A percentile compares a stretch with the other conserved stretches of the same genome.
Evolutionary conservation across 495 filamentous ascomycete genomes (phyloP).

Genomic region (Xylaria intraflava): DNA sequence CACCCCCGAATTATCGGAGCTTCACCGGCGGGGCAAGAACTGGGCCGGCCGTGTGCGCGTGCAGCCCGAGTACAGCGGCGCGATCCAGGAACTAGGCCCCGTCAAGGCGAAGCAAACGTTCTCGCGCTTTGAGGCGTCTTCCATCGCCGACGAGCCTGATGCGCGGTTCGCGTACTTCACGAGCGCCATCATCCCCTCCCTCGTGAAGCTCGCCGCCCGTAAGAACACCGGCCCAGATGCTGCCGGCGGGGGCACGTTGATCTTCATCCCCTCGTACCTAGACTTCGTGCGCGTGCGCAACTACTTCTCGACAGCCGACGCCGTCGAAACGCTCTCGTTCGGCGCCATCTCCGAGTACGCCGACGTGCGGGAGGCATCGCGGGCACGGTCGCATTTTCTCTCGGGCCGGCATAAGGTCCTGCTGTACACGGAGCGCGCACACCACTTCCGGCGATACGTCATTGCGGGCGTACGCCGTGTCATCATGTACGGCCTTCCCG

Average conservation of each 20-base stretch:
- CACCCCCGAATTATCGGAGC: slow-evolving; percentile 78
- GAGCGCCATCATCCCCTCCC: slow-evolving; percentile 64
- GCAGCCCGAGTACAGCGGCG: slow-evolving; percentile 57
- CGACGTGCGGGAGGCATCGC: slow-evolving; percentile 62
- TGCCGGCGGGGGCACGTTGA: slow-evolving; percentile 49
- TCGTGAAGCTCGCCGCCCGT: slow-evolving; percentile 52
- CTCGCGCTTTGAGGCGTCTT: slow-evolving; percentile 70
- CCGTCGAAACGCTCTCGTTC: slow-evolving; percentile 65
- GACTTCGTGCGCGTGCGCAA: slow-evolving; percentile 93
- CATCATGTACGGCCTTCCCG: slow-evolving; percentile 80
- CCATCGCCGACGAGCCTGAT: slow-evolving; percentile 69
- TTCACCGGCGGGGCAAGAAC: slow-evolving; percentile 73
- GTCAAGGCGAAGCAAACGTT: slow-evolving; percentile 79
- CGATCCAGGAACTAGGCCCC: slow-evolving; percentile 55
- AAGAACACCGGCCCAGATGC: slow-evolving; percentile 25
- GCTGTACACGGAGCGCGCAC: slow-evolving; percentile 85
- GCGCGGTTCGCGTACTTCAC: slow-evolving; percentile 89
- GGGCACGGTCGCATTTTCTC: slow-evolving; percentile 82
- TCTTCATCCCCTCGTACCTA: slow-evolving; percentile 88
- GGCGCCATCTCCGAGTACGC: slow-evolving; percentile 87
- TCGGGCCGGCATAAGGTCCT: slow-evolving; percentile 74
- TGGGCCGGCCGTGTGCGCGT: slow-evolving; percentile 68
- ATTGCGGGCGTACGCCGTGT: slow-evolving; percentile 73
- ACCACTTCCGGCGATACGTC: slow-evolving; percentile 84
- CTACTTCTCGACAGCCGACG: slow-evolving; percentile 69